Percentiles rank a stretch among this genome's conserved stretches.
These are phyloP conservation scores for Aspergillus jensenii DNA, from an alignment of 2,329 filamentous ascomycete genomes.

Conservation along the genomic window DNA sequence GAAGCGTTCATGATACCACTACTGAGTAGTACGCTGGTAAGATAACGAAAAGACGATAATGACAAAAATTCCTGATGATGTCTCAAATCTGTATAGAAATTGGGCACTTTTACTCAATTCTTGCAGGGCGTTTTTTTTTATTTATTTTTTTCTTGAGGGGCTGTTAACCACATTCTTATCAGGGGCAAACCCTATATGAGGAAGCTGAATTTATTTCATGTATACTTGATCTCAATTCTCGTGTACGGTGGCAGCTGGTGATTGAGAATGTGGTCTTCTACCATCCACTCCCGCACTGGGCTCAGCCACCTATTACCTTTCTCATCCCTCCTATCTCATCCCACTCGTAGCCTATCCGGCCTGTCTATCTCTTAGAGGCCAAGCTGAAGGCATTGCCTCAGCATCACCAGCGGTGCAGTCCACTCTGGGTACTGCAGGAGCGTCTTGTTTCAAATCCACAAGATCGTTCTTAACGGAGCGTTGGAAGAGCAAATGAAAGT, in stretches of 20 bases:
- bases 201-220: constrained; percentile 2
- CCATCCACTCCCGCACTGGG: background rate
- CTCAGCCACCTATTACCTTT: background rate
- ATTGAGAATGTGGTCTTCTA: background rate
- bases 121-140: constrained; percentile 5
- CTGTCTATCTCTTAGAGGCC: background rate
- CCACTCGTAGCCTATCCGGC: background rate
- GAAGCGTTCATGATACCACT: constrained; percentile 10
- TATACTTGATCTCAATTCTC: background rate
- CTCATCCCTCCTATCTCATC: background rate
- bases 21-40: constrained; percentile 15
- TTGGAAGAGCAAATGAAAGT: constrained; percentile 61
- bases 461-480: constrained; percentile 77
- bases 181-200: constrained; percentile 2
- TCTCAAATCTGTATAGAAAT: constrained; percentile 13
- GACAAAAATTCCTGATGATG: constrained; percentile 20
- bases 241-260: background rate
- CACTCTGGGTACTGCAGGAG: constrained; percentile 70
- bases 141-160: background rate
- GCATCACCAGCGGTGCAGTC: constrained; percentile 67
- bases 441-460: constrained; percentile 58
- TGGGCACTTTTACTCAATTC: constrained; percentile 3
- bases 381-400: constrained; percentile 4
- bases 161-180: background rate
- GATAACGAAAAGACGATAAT: constrained; percentile 24